These are phyloP conservation scores for Umbelopsis sp. DNA, from an alignment of 192 early-diverging fungal species.

Conservation along the genomic window DNA sequence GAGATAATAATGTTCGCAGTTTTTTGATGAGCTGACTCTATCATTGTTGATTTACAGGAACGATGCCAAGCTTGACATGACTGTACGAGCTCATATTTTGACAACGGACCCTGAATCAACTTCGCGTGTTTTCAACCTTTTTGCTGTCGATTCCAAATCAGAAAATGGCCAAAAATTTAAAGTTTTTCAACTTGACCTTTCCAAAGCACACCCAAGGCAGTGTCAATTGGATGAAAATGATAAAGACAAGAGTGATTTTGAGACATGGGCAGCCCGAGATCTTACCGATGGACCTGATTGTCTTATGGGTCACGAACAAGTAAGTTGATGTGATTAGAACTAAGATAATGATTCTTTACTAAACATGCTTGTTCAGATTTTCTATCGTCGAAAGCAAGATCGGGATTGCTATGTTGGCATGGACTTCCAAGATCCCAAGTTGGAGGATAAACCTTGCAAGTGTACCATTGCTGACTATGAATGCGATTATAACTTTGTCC, in stretches of 20 bases:
- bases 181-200: slow-evolving; percentile 74
- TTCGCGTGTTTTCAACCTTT: slow-evolving; percentile 69
- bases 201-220: slow-evolving; percentile 53
- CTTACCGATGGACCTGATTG: slow-evolving; percentile 65
- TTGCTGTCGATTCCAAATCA: slow-evolving; percentile 36
- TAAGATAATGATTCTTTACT: not conserved
- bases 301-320: slow-evolving; percentile 76
- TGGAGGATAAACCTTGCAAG: slow-evolving; percentile 62
- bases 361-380: slow-evolving; percentile 34
- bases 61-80: slow-evolving; percentile 43
- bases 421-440: slow-evolving; percentile 58
- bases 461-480: slow-evolving; percentile 90
- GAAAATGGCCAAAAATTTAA: slow-evolving; percentile 32
- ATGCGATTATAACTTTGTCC: slow-evolving; percentile 86
- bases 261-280: slow-evolving; percentile 70
- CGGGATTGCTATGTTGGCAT: slow-evolving; percentile 76
- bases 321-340: not conserved
- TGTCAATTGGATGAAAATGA: slow-evolving; percentile 67
- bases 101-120: slow-evolving; percentile 84
- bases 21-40: not conserved
- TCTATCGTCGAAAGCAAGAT: slow-evolving; percentile 74
- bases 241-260: slow-evolving; percentile 65
- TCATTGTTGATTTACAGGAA: slow-evolving; percentile 31
- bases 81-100: slow-evolving; percentile 61
- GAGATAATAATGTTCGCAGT: not conserved